Evolutionary conservation across 345 rosid genomes (phyloP).

Genomic region (Hypericum perforatum): DNA sequence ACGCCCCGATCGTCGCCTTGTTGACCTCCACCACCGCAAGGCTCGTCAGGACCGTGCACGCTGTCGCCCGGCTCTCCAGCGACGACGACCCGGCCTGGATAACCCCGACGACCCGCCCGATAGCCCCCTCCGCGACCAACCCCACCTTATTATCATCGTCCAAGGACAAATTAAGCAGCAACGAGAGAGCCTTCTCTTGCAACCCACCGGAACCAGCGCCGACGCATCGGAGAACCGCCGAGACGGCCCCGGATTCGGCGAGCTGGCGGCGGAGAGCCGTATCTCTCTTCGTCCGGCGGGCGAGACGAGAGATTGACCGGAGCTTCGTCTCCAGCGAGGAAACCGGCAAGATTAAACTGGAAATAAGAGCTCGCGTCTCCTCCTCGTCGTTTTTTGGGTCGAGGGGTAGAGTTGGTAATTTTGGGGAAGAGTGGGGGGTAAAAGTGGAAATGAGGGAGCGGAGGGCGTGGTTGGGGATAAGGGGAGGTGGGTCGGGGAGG

Average conservation of each 20-base stretch:
- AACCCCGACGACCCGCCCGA: constrained; percentile 44
- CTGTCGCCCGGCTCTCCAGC: constrained; percentile 65
- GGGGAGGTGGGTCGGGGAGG: constrained; percentile 52
- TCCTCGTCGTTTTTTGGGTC: not conserved
- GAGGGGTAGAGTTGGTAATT: constrained; percentile 16
- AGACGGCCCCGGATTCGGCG: constrained; percentile 78
- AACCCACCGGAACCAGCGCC: constrained; percentile 26
- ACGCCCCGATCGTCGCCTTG: constrained; percentile 81
- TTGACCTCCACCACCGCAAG: constrained; percentile 91
- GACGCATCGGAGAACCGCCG: constrained; percentile 53
- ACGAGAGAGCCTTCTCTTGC: constrained; percentile 64
- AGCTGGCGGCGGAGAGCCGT: constrained; percentile 50
- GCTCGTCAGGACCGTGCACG: constrained; percentile 82
- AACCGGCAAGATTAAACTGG: constrained; percentile 41
- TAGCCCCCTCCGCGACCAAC: constrained; percentile 83
- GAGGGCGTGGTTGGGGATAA: constrained; percentile 89
- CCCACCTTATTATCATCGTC: constrained; percentile 95
- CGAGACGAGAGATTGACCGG: constrained; percentile 49
- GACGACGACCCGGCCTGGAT: constrained; percentile 40
- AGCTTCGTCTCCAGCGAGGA: constrained; percentile 39
- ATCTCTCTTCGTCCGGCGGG: constrained; percentile 62
- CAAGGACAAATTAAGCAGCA: constrained; percentile 77
- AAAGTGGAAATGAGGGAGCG: constrained; percentile 70
- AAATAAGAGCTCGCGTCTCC: constrained; percentile 33
- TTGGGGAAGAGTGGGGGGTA: constrained; percentile 21